Base-by-base conservation (phyloP, 768 basidiomycete species). In the Cystobasidium ongulense region DNA sequence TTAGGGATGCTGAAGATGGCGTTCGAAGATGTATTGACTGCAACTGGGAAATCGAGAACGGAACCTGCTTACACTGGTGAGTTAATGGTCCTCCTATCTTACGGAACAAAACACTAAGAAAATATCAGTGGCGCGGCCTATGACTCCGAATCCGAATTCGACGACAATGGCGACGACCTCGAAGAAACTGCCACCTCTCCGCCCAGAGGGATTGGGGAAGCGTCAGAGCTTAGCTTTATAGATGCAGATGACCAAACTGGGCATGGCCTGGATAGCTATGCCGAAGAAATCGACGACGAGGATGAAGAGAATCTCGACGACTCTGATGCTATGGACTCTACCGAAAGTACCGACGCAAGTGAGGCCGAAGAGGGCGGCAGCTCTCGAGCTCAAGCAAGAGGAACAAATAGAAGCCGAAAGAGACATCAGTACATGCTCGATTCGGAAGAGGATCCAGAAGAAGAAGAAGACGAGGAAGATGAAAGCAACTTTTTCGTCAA, bases 21-120 rank as follows among this genome's bases (percentile, higher is more conserved):
- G 74, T 75, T 10, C 23, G 53, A 1, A 53, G 74, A 50, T 75
- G 74, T 46, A 35, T 75, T 11, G 41, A 72, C 31, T 75, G 74
- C 39, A 31, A 52, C 41, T 75, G 74, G 74, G 74, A 75, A 59
- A 71, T 75, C 38, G 74, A 75, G 46, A 50, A 63, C 35, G 74
- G 70, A 4, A 25, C 25, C n/a, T 75, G 74, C 50, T 21, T 50
- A 31, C 53, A 75, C 39, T 75, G 74, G 74, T 75, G 25, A 53
- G 74, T 25, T 10, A 23, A n/a, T n/a, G n/a, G n/a, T n/a, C n/a
- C n/a, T n/a, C n/a, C n/a, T n/a, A n/a, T n/a, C n/a, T n/a, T n/a
- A n/a, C n/a, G n/a, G n/a, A n/a, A n/a, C n/a, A n/a, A n/a, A n/a
- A n/a, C 17, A 13, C 29, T 41, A 17, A 61, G 8, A 8, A 5